A percentile compares a stretch with the other conserved stretches of the same genome.
Evolutionary conservation across 1,284 basidiomycete genomes (phyloP).

Genomic region (Naganishia sp.): DNA sequence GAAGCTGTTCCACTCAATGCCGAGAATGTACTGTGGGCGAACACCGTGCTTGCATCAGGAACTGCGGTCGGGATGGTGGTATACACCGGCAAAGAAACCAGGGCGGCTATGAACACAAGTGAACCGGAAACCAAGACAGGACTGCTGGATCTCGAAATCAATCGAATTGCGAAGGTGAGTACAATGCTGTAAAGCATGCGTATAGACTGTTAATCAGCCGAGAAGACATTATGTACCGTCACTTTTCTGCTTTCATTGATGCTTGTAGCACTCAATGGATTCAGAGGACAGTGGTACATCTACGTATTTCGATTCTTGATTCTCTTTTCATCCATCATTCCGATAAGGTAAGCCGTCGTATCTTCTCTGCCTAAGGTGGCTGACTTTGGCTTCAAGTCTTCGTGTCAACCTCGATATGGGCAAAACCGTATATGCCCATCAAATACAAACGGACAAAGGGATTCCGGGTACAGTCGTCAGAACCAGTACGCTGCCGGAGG

Average conservation of each 20-base stretch:
- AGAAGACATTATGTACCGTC: constrained; percentile 85
- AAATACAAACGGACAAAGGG: constrained; percentile 89
- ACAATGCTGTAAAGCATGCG: not conserved
- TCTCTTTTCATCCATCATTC: constrained; percentile 97
- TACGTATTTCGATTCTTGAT: constrained; percentile 97
- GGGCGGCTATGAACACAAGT: constrained; percentile 99
- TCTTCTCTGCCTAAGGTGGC: not conserved
- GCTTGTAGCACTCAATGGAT: constrained; percentile 93
- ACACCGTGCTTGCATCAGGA: constrained; percentile 94
- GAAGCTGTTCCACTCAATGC: constrained; percentile 78
- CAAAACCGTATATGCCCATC: constrained; percentile 94
- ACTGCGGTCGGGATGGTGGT: constrained; percentile 88
- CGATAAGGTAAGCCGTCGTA: constrained; percentile 76
- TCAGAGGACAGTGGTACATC: constrained; percentile 92
- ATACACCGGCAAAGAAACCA: constrained; percentile 91
- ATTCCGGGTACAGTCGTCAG: constrained; percentile 95
- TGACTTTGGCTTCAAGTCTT: constrained; percentile 61
- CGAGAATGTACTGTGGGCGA: constrained; percentile 95
- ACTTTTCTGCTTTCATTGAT: constrained; percentile 89
- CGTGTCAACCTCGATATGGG: constrained; percentile 99
- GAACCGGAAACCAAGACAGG: constrained; percentile 96
- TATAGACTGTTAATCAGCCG: constrained; percentile 2
- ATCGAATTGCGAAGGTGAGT: constrained; percentile 85
- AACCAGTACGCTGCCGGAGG: constrained; percentile 94
- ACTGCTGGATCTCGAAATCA: constrained; percentile 89